Percentiles rank a stretch among this genome's conserved stretches.
Evolutionary conservation across 148 eudicot species (phyloP).

Genomic region (Vaccinium macrocarpon): DNA sequence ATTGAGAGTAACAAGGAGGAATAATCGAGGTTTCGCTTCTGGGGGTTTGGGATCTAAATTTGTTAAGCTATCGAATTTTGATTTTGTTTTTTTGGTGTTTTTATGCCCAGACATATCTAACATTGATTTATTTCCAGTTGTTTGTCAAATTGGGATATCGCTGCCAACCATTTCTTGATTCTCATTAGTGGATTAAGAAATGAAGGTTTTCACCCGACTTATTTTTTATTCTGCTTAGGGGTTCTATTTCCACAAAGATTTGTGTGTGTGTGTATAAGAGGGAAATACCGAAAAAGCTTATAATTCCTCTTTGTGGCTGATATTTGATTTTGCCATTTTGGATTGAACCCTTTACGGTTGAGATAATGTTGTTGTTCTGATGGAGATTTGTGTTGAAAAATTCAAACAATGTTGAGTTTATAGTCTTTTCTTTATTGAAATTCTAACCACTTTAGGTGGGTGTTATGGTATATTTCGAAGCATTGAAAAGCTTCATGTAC

Average conservation of each 20-base stretch:
- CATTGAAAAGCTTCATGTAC: neutral
- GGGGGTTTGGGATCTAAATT: neutral
- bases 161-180: neutral
- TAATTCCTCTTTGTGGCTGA: neutral
- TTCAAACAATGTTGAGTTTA: slow-evolving; percentile 1
- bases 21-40: neutral
- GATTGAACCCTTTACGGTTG: neutral
- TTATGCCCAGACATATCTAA: neutral
- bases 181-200: neutral
- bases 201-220: neutral
- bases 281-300: neutral
- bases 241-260: neutral
- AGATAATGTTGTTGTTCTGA: neutral
- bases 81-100: too few species aligned
- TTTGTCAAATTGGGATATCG: neutral
- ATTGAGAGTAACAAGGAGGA: neutral
- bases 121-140: neutral
- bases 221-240: neutral
- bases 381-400: neutral
- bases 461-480: neutral
- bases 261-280: neutral
- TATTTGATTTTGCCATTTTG: neutral
- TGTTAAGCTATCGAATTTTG: neutral
- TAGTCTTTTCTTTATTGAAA: neutral
- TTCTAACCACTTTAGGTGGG: neutral